These are phyloP conservation scores for Fusarium setosum DNA, from an alignment of 2,329 filamentous ascomycete species.

Conservation along the genomic window DNA sequence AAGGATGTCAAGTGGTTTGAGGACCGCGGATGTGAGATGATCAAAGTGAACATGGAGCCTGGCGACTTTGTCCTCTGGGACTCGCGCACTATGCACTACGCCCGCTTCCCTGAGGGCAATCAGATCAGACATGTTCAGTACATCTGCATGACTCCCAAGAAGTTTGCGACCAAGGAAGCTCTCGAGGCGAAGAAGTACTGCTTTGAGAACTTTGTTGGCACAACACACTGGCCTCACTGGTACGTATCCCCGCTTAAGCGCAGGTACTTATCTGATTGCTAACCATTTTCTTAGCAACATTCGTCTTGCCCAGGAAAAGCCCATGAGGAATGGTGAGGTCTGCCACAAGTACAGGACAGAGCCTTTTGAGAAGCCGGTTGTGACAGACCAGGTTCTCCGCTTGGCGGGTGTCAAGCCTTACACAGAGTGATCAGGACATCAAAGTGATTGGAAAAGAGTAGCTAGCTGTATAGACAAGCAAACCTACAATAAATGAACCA, in stretches of 20 bases:
- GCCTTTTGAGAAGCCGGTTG: conserved; percentile 34
- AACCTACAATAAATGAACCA: too few species aligned
- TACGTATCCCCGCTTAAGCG: neutral
- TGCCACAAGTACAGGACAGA: conserved; percentile 37
- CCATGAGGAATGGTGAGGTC: conserved; percentile 34
- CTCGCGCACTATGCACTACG: conserved; percentile 55
- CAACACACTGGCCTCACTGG: conserved; percentile 55
- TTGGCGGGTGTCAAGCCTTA: conserved; percentile 37
- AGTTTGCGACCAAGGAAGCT: conserved; percentile 43
- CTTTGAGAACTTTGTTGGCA: conserved; percentile 50
- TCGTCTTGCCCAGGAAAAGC: conserved; percentile 33
- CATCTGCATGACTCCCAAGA: conserved; percentile 33
- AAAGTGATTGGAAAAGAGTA: too few species aligned
- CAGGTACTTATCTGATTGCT: neutral
- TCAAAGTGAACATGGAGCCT: conserved; percentile 54
- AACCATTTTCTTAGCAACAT: neutral
- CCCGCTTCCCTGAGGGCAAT: conserved; percentile 50
- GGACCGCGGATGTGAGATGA: conserved; percentile 46
- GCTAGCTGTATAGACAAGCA: too few species aligned
- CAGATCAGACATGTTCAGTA: conserved; percentile 52
- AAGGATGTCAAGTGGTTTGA: conserved; percentile 51
- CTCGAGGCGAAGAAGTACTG: conserved; percentile 53
- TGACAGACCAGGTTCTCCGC: conserved; percentile 28
- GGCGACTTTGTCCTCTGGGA: conserved; percentile 57
- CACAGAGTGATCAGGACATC: neutral